Base-by-base conservation (phyloP, 257 asterid species). In the Thymus quinquecostatus region DNA sequence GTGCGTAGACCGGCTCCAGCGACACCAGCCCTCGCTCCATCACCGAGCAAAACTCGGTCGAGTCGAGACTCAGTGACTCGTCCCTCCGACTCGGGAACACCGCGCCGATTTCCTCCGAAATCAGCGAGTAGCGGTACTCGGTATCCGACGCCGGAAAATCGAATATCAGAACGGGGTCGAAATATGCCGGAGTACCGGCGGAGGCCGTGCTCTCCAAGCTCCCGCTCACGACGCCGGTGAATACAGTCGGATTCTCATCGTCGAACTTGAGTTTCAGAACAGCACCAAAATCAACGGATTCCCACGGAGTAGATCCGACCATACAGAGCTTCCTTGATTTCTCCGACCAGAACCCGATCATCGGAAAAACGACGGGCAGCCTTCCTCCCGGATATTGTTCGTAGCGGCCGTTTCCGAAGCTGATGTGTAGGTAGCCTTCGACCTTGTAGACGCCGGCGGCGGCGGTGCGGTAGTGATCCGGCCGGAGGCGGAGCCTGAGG, bases 281-380 rank as follows among this genome's bases (percentile, higher is more conserved):
- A 71, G 78, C 88, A 6, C 61, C 81, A 76, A 57, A 44, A 10
- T 44, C 49, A 7, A 44, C 78, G 34, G 13, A 2, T 11, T 8
- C 2, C 83, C 78, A 59, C 54, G 77, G 29, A 28, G 81, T 84
- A 8, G 82, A 70, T 28, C 88, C 87, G 12, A 86, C 80, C 92
- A 83, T 74, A 56, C 96, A 90, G 27, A 88, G 82, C 82, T 76
- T 88, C 75, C 81, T 75, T 1, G 89, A 80, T 56, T 62, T 8
- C 64, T 82, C 89, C 7, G 92, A 80, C 87, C 86, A 86, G 81
- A 78, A 90, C 0, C 96, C 95, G 29, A 41, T 45, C 27, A 90
- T 43, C 50, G 8, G 54, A 65, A 86, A 88, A 3, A 6, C 3
- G 3, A n/a, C 1, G 1, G 27, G 7, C 21, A 21, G 21, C 21